A percentile compares a stretch with the other conserved stretches of the same genome.
These are phyloP conservation scores for Chaetomiaceae sp. DNA, from an alignment of 2,329 filamentous ascomycete genomes.

Conservation along the genomic window DNA sequence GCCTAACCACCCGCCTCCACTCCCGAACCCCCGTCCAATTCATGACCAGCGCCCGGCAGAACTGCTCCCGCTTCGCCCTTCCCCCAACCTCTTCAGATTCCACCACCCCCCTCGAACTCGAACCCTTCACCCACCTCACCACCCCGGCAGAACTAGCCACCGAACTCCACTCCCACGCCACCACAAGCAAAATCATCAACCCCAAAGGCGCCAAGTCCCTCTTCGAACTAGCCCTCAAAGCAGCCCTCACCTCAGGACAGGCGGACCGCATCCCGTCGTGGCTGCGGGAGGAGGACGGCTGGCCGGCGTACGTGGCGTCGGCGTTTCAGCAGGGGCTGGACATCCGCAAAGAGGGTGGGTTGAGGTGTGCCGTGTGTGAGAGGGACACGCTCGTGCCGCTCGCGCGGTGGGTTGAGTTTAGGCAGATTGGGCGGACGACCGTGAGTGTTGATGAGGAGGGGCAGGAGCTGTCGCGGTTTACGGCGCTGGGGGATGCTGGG, in stretches of 20 bases:
- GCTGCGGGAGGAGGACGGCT: slow-evolving; percentile 6
- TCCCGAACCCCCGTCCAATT: slow-evolving; percentile 31
- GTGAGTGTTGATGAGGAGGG: slow-evolving; percentile 19
- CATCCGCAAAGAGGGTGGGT: slow-evolving; percentile 44
- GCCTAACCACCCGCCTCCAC: slow-evolving; percentile 18
- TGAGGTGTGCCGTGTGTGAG: slow-evolving; percentile 49
- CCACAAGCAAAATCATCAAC: neutral
- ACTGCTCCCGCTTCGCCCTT: slow-evolving; percentile 25
- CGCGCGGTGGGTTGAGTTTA: slow-evolving; percentile 61
- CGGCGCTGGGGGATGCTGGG: slow-evolving; percentile 27
- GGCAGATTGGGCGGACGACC: slow-evolving; percentile 34
- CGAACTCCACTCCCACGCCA: neutral
- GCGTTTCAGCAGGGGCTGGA: slow-evolving; percentile 37
- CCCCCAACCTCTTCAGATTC: neutral
- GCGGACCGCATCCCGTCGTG: slow-evolving; percentile 37
- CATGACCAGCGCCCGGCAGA: slow-evolving; percentile 21
- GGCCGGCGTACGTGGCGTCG: slow-evolving; percentile 32
- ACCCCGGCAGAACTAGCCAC: slow-evolving; percentile 12
- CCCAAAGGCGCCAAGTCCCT: slow-evolving; percentile 42
- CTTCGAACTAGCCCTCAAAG: slow-evolving; percentile 45
- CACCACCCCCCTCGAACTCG: slow-evolving; percentile 11
- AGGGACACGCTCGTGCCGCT: slow-evolving; percentile 46
- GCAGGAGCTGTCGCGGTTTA: slow-evolving; percentile 12
- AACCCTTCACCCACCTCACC: slow-evolving; percentile 20
- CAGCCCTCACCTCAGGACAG: slow-evolving; percentile 35